Evolutionary conservation across 2,329 filamentous ascomycete species (phyloP).

Genomic region (Botrytis paeoniae): DNA sequence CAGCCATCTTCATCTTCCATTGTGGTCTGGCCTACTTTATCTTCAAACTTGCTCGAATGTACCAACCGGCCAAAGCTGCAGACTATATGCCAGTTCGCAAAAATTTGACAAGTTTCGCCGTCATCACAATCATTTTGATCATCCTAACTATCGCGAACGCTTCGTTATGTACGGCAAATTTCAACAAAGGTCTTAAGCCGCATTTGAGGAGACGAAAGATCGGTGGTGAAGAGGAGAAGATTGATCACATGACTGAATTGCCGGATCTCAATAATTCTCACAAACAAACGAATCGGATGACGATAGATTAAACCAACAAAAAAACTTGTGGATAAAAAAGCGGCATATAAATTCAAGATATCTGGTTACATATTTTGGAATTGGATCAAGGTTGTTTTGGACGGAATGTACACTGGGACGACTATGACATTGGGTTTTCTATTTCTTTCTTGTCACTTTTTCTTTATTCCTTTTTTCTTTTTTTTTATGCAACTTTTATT

Average conservation of each 20-base stretch:
- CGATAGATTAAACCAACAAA: conserved; percentile 43
- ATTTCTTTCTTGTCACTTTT: conserved; percentile 13
- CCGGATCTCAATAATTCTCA: conserved; percentile 40
- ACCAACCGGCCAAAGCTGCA: conserved; percentile 56
- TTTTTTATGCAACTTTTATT: background rate
- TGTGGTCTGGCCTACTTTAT: conserved; percentile 91
- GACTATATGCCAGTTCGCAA: conserved; percentile 77
- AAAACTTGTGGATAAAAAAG: conserved; percentile 2
- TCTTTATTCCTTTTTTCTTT: background rate
- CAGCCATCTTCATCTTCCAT: conserved; percentile 81
- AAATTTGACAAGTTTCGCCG: conserved; percentile 87
- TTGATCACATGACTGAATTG: conserved; percentile 47
- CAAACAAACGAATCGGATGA: conserved; percentile 46
- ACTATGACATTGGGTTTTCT: conserved; percentile 10
- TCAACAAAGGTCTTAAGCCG: conserved; percentile 82
- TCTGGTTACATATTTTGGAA: background rate
- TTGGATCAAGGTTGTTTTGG: conserved; percentile 3
- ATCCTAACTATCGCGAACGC: conserved; percentile 85
- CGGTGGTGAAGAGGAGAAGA: conserved; percentile 48
- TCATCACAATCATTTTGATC: conserved; percentile 87
- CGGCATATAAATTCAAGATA: background rate
- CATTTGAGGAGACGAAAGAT: conserved; percentile 67
- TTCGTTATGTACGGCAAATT: conserved; percentile 84
- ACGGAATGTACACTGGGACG: background rate
- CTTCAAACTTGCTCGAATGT: conserved; percentile 98